Base-by-base conservation (phyloP, 495 filamentous ascomycete genomes). In the Neurospora sp. region DNA sequence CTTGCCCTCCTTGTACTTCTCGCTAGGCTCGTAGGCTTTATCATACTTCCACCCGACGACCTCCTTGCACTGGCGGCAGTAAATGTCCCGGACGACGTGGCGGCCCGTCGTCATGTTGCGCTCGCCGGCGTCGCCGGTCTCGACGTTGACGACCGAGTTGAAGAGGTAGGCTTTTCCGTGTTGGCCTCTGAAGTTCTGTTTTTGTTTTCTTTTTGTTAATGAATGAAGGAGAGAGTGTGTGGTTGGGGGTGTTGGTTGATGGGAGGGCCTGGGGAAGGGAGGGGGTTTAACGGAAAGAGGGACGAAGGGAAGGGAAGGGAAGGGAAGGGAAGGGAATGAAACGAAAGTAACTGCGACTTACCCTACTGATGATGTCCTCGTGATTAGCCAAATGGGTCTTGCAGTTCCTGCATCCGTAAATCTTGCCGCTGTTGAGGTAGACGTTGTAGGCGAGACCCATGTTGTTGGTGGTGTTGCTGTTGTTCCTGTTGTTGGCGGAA, bases 1-100 rank as follows among this genome's bases (percentile, higher is more conserved):
- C 83, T 98, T 98, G 48, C 93, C 94, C 85, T 99, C 96, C 85
- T 99, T 99, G 83, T 99, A 99, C 85, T 97, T 97, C 88, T 99
- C 95, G 73, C 85, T 88, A 66, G 83, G 77, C 87, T 99, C 96
- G 79, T 90, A 98, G 39, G 96, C 96, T 83, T 96, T 96, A 82
- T 99, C 96, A 84, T 99, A 99, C 84, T 97, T 99, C 96, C 96
- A 99, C 35, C 96, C 96, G 71, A 99, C 96, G 69, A 91, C 92
- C 80, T 92, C 91, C 76, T 90, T 91, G 89, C 96, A 99, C 83
- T 95, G 91, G 71, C 90, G 85, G 84, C 96, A 99, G 48, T 81
- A 81, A 77, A 99, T 97, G 81, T 99, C 96, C 69, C 96, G 90
- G 54, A 99, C 96, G 41, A 98, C 86, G 81, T 99, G 96, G 42